A percentile compares a stretch with the other conserved stretches of the same genome.
phyloP scores from a whole-genome alignment of 768 basidiomycete genomes.

The Suillus americanus region DNA sequence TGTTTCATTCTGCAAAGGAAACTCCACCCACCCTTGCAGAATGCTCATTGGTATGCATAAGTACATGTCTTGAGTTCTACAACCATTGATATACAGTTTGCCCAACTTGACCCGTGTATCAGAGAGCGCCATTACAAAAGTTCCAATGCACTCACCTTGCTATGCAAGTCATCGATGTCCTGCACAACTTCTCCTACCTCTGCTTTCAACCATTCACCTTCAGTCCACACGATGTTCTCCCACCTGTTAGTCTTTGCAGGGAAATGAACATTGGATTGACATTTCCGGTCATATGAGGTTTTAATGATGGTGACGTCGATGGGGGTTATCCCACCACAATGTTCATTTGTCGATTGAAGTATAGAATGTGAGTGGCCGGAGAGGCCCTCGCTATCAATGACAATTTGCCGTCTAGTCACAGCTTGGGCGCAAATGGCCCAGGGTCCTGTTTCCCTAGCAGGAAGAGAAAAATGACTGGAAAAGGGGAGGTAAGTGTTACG shows the following conservation, averaged over 20 bases:
- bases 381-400: not conserved
- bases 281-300: not conserved
- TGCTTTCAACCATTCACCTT: not conserved
- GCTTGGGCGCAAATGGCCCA: not conserved
- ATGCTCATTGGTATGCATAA: not conserved
- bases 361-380: not conserved
- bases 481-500: not conserved
- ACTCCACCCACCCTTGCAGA: not conserved
- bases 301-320: not conserved
- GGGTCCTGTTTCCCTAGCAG: not conserved
- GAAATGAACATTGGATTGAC: not conserved
- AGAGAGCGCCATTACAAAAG: not conserved
- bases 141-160: not conserved
- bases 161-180: not conserved
- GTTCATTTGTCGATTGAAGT: no score
- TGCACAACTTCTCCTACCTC: not conserved
- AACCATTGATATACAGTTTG: not conserved
- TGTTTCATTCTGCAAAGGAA: not conserved
- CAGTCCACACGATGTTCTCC: not conserved
- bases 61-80: not conserved
- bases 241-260: not conserved
- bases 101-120: not conserved
- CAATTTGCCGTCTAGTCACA: not conserved
- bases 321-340: not conserved
- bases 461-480: not conserved